Base-by-base conservation (phyloP, 805 yeast species). In the Zygosaccharomyces pseudorouxii region DNA sequence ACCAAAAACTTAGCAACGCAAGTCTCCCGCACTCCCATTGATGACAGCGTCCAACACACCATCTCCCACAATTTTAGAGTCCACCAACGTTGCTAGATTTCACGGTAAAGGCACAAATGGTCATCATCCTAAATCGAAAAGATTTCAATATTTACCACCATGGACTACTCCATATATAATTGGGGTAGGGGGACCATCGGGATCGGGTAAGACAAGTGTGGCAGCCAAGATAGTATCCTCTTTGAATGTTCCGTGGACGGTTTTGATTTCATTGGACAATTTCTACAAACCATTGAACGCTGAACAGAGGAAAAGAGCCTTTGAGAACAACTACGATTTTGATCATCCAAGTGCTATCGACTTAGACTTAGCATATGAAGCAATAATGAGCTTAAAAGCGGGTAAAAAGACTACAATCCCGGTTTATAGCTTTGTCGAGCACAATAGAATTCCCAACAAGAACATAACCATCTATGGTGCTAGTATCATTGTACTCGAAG, bases 181-280 rank as follows among this genome's bases (percentile, higher is more conserved):
- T 54, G 95, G 95, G n/a, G 77, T 87, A 16, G 95, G 95, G 0
- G 95, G 96, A 1, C 76, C 80, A 22, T 80, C 87, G 12, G 95
- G 98, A 1, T 87, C 96, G 0, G 99, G 99, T 1, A 92, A 92
- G 63, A 92, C 98, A 0, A 84, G 95, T 30, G 88, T 93, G 16
- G 93, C 97, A 0, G 82, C 89, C 33, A 78, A 79, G 54, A 84
- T 93, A 57, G 86, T 90, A 45, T 79, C 84, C 47, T 81, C 82
- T 52, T 72, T 81, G 51, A 83, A 88, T 68, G 88, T 88, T 47
- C 98, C 98, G 0, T 90, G 98, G 97, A 88, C 97, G 0, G 92
- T 93, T 10, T 72, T 93, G 48, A 63, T 92, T 18, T 86, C 97
- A 1, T 75, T 89, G 70, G 99, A 93, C 64, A 92, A 92, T 67